phyloP scores from a whole-genome alignment of 106 monocot genomes.

The Phalaenopsis equestris region DNA sequence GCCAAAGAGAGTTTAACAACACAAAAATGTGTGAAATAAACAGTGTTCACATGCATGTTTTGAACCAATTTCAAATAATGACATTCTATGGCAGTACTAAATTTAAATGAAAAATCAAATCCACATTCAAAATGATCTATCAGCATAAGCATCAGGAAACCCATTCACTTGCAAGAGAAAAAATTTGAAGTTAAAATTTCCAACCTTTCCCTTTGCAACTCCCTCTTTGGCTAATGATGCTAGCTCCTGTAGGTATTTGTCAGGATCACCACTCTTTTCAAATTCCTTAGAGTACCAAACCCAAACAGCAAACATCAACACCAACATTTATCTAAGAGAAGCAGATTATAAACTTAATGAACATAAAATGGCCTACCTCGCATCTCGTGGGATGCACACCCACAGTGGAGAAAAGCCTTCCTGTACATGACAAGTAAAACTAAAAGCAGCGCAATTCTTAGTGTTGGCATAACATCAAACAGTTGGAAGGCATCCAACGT shows the following conservation, averaged over 20 bases:
- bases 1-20: background rate
- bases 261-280: slow-evolving; percentile 91
- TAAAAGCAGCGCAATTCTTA: background rate
- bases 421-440: slow-evolving; percentile 24
- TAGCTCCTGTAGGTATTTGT: slow-evolving; percentile 61
- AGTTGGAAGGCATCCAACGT: background rate
- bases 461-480: slow-evolving; percentile 19
- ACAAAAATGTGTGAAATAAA: background rate
- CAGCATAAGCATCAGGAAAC: too few relatives aligned
- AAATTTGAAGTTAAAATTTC: too few relatives aligned
- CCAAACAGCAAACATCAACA: background rate
- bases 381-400: slow-evolving; percentile 99
- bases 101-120: too few relatives aligned
- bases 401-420: slow-evolving; percentile 86
- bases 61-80: background rate
- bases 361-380: slow-evolving; percentile 38
- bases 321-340: background rate
- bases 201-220: slow-evolving; percentile 88
- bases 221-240: slow-evolving; percentile 67
- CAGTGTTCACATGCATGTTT: too few relatives aligned
- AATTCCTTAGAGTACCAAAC: slow-evolving; percentile 50
- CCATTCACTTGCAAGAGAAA: too few relatives aligned
- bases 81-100: too few relatives aligned
- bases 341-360: background rate
- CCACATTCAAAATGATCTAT: too few relatives aligned